phyloP scores from a whole-genome alignment of 2,329 filamentous ascomycete species.

The Exophiala dermatitidis region DNA sequence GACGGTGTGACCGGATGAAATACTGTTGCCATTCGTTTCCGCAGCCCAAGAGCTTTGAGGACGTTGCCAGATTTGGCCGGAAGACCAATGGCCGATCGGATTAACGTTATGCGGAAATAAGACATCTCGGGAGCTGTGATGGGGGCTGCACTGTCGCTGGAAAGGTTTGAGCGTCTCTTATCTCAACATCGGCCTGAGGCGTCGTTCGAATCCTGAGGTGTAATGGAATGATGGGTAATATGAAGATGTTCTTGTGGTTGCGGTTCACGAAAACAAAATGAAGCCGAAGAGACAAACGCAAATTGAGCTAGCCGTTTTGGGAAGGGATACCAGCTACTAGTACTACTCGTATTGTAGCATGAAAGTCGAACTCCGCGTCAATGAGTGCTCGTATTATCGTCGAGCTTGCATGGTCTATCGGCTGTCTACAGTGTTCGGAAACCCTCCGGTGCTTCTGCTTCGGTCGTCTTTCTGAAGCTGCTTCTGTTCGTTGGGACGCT shows the following conservation, averaged over 20 bases:
- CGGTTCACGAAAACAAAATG: background rate
- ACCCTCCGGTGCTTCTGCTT: too few relatives aligned
- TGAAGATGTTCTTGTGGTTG: too few relatives aligned
- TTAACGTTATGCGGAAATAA: conserved; percentile 77
- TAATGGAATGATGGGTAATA: too few relatives aligned
- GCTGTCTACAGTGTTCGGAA: too few relatives aligned
- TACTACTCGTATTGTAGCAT: background rate
- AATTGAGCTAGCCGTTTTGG: background rate
- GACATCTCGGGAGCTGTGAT: conserved; percentile 13
- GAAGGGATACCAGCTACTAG: too few relatives aligned
- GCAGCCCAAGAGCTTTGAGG: conserved; percentile 76
- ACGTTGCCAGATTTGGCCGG: conserved; percentile 72
- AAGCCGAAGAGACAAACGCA: background rate
- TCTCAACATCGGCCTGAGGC: background rate
- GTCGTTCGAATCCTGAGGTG: background rate
- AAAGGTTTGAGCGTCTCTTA: background rate
- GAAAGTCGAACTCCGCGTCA: too few relatives aligned
- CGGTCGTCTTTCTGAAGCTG: too few relatives aligned
- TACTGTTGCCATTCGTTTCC: conserved; percentile 75
- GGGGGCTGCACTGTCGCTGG: background rate
- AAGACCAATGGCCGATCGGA: conserved; percentile 83
- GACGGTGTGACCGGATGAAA: conserved; percentile 78
- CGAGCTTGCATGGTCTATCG: too few relatives aligned
- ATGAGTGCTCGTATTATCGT: too few relatives aligned
- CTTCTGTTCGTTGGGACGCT: too few relatives aligned